Conservation (phyloP, 2,329 filamentous ascomycete species). For the Seiridium cupressi region DNA sequence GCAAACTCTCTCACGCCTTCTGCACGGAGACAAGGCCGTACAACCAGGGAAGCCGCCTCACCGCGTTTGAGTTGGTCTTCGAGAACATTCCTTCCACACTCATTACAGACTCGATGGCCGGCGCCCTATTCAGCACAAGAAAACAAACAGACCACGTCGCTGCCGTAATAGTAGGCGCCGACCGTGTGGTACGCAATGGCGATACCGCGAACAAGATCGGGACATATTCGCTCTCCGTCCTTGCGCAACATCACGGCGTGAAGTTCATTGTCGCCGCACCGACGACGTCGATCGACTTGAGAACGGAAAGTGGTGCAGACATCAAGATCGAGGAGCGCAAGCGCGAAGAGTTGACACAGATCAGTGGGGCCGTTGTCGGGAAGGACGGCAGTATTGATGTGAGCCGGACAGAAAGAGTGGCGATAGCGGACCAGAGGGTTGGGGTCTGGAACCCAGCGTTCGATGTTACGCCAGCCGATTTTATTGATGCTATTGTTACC, state of each 20-base stretch:
- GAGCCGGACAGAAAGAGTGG: slow-evolving; percentile 66
- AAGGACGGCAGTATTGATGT: slow-evolving; percentile 63
- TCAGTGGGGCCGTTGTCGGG: slow-evolving; percentile 72
- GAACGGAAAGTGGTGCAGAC: slow-evolving; percentile 71
- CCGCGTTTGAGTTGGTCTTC: slow-evolving; percentile 93
- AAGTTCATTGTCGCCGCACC: slow-evolving; percentile 96
- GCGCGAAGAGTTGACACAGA: slow-evolving; percentile 76
- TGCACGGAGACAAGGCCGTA: slow-evolving; percentile 97
- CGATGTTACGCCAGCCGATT: slow-evolving; percentile 83
- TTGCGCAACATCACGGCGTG: slow-evolving; percentile 82
- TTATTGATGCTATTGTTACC: slow-evolving; percentile 94
- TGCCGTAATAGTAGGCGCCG: slow-evolving; percentile 90
- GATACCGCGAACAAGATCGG: slow-evolving; percentile 99
- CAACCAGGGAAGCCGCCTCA: slow-evolving; percentile 94
- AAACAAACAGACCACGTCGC: slow-evolving; percentile 67
- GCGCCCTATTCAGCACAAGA: slow-evolving; percentile 69
- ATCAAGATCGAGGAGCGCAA: slow-evolving; percentile 92
- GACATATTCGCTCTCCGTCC: slow-evolving; percentile 88
- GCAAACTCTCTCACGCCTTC: slow-evolving; percentile 76
- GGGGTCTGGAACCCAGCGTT: slow-evolving; percentile 96
- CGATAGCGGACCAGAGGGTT: slow-evolving; percentile 76
- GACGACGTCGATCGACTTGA: slow-evolving; percentile 87
- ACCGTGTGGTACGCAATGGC: slow-evolving; percentile 92
- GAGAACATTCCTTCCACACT: slow-evolving; percentile 89
- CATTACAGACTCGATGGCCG: slow-evolving; percentile 96